Conservation (phyloP, 306 rosid species). For the Castanea crenata region DNA sequence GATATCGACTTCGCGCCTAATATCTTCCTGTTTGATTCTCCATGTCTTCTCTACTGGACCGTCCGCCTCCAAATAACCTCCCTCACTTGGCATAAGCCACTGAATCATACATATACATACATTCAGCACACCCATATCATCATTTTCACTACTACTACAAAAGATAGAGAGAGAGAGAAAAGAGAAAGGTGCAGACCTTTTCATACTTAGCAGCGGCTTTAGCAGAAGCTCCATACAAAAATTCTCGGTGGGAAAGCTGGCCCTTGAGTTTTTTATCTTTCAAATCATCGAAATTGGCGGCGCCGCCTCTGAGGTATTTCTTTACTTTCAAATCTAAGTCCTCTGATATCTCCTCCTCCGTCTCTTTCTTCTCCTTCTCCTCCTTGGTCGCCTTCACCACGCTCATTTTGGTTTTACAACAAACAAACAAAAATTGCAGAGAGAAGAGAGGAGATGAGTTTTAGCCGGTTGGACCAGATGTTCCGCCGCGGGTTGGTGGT, state of each 20-base stretch:
- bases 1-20: slow-evolving; percentile 67
- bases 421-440: too few relatives aligned
- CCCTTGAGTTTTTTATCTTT: slow-evolving; percentile 75
- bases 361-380: too few relatives aligned
- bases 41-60: slow-evolving; percentile 76
- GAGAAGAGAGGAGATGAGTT: too few relatives aligned
- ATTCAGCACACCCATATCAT: neutral
- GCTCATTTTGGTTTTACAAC: too few relatives aligned
- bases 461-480: too few relatives aligned
- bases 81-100: slow-evolving; percentile 91
- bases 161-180: too few relatives aligned
- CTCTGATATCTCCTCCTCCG: slow-evolving; percentile 38
- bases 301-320: slow-evolving; percentile 84
- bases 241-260: slow-evolving; percentile 63
- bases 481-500: too few relatives aligned
- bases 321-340: slow-evolving; percentile 54
- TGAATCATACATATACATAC: slow-evolving; percentile 18
- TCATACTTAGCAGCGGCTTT: slow-evolving; percentile 76
- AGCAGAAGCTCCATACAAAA: slow-evolving; percentile 60
- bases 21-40: slow-evolving; percentile 68
- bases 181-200: slow-evolving; percentile 25
- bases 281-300: slow-evolving; percentile 59
- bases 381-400: too few relatives aligned
- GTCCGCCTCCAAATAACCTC: slow-evolving; percentile 78
- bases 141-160: neutral